phyloP scores from a whole-genome alignment of 805 yeast species.

The Cyberlindnera amylophila region DNA sequence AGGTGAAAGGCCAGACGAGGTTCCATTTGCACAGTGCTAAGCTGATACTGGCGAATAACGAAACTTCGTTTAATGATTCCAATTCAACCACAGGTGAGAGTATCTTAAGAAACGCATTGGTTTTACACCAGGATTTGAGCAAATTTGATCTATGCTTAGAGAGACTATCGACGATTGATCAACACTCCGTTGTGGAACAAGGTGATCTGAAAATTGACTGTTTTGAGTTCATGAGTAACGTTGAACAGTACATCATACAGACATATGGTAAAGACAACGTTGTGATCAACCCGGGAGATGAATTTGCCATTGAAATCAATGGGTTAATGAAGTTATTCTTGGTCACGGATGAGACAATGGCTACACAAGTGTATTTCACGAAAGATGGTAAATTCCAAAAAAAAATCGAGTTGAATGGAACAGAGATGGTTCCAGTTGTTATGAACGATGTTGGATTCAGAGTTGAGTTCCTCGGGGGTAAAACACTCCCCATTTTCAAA shows the following conservation, averaged over 20 bases:
- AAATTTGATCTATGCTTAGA: conserved; percentile 21
- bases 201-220: conserved; percentile 17
- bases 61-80: conserved; percentile 20
- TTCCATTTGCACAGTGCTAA: conserved; percentile 17
- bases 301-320: conserved; percentile 14
- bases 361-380: conserved; percentile 2
- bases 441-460: conserved; percentile 17
- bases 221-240: conserved; percentile 17
- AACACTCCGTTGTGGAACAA: conserved; percentile 17
- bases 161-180: conserved; percentile 22
- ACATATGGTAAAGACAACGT: conserved; percentile 10
- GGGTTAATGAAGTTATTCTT: conserved; percentile 13
- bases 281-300: conserved; percentile 19
- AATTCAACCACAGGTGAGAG: conserved; percentile 14
- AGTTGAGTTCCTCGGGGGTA: conserved; percentile 6
- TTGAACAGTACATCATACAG: conserved; percentile 5
- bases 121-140: conserved; percentile 13
- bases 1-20: conserved; percentile 14
- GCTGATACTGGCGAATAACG: conserved; percentile 26
- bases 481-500: conserved; percentile 3
- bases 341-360: conserved; percentile 18
- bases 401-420: not conserved
- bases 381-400: conserved; percentile 1
- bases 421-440: not conserved
- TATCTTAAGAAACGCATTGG: conserved; percentile 17